A percentile compares a stretch with the other conserved stretches of the same genome.
Evolutionary conservation across 2,329 filamentous ascomycete species (phyloP).

Genomic region (Fusarium sublunatum): DNA sequence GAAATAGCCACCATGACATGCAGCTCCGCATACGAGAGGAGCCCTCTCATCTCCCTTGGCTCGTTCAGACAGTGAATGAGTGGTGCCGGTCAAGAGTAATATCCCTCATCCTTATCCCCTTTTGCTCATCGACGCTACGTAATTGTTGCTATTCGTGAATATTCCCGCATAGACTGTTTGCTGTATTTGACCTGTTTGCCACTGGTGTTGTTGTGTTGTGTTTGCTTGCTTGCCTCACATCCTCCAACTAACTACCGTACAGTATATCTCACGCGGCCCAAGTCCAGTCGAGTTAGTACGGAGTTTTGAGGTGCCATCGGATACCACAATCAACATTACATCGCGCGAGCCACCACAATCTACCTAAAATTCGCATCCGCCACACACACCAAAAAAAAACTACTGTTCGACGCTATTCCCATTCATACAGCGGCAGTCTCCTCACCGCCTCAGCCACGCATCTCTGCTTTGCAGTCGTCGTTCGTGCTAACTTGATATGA

Average conservation of each 20-base stretch:
- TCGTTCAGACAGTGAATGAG: constrained; percentile 2
- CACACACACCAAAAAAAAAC: constrained; percentile 5
- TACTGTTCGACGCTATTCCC: constrained; percentile 8
- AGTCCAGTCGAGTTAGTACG: background rate
- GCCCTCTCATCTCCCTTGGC: constrained; percentile 11
- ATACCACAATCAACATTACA: constrained; percentile 20
- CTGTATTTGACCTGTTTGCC: constrained; percentile 1
- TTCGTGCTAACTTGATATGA: too few species aligned
- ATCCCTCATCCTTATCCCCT: constrained; percentile 38
- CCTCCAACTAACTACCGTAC: background rate
- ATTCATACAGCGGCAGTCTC: constrained; percentile 8
- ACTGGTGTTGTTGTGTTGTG: constrained; percentile 9
- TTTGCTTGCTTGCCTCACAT: too few species aligned
- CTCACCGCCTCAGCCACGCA: constrained; percentile 36
- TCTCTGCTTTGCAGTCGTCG: constrained; percentile 18
- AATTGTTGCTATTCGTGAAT: constrained; percentile 33
- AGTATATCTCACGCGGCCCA: too few species aligned
- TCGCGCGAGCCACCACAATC: constrained; percentile 33
- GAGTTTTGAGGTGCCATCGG: constrained; percentile 13
- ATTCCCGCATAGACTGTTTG: constrained; percentile 17
- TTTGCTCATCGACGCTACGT: constrained; percentile 34
- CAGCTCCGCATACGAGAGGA: constrained; percentile 24
- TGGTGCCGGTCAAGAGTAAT: constrained; percentile 20
- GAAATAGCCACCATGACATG: constrained; percentile 31
- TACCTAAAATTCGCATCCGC: constrained; percentile 10